phyloP scores from a whole-genome alignment of 768 basidiomycete species.

The Infundibulicybe gibba region DNA sequence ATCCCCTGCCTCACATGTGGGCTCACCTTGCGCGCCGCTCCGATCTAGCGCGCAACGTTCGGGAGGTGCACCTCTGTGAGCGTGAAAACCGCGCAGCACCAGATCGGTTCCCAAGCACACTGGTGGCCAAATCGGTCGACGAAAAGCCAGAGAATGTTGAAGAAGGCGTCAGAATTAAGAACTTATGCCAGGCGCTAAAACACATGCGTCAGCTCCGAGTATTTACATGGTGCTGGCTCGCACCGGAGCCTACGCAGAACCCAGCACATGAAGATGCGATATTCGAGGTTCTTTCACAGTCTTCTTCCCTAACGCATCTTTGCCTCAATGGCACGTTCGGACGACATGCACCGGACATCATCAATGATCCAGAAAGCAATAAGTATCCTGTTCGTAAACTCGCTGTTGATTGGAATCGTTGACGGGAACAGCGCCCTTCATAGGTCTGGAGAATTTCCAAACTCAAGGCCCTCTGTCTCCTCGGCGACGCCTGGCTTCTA shows the following conservation, averaged over 20 bases:
- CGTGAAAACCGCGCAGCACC: conserved; percentile 28
- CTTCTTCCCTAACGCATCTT: conserved; percentile 28
- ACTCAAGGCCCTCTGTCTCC: conserved; percentile 21
- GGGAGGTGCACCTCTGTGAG: conserved; percentile 42
- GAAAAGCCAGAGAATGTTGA: conserved; percentile 18
- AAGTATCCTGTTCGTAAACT: conserved; percentile 28
- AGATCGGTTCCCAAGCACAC: conserved; percentile 37
- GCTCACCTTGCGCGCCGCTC: conserved; percentile 45
- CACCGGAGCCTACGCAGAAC: conserved; percentile 25
- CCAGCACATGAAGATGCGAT: conserved; percentile 36
- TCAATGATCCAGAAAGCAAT: conserved; percentile 22
- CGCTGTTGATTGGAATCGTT: background rate
- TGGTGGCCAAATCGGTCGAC: conserved; percentile 25
- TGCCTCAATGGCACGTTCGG: conserved; percentile 36
- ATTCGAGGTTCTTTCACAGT: conserved; percentile 24
- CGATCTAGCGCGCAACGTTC: conserved; percentile 45
- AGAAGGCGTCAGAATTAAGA: conserved; percentile 27
- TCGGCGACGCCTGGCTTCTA: conserved; percentile 24
- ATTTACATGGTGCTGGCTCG: conserved; percentile 41
- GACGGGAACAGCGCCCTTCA: background rate
- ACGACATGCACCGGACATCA: conserved; percentile 25
- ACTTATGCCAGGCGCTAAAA: conserved; percentile 36
- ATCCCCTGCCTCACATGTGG: conserved; percentile 38
- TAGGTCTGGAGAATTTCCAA: conserved; percentile 26
- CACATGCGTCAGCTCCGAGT: conserved; percentile 37